A percentile compares a stretch with the other conserved stretches of the same genome.
phyloP scores from a whole-genome alignment of 192 early-diverging fungal species.

The Coemansia javaensis region DNA sequence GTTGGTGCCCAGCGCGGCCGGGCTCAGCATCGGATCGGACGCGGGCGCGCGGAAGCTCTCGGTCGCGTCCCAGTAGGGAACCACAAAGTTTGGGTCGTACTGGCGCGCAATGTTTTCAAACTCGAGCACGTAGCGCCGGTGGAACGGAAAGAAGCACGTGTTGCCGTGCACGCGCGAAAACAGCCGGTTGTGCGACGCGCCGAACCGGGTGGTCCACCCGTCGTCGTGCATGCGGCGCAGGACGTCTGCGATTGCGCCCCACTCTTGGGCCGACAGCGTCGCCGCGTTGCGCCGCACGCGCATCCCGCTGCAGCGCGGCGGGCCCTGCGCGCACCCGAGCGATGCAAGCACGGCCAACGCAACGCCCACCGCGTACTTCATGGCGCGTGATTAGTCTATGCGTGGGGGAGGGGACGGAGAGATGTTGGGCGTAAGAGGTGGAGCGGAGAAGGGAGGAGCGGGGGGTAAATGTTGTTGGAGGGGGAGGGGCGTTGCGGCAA shows the following conservation, averaged over 20 bases:
- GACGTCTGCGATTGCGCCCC: constrained; percentile 36
- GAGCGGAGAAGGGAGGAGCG: neutral
- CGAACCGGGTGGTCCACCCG: constrained; percentile 30
- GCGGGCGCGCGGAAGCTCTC: constrained; percentile 38
- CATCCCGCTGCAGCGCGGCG: constrained; percentile 20
- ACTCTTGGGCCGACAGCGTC: constrained; percentile 34
- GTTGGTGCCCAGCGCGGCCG: constrained; percentile 26
- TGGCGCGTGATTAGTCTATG: neutral
- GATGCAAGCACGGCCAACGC: constrained; percentile 25
- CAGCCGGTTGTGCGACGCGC: constrained; percentile 36
- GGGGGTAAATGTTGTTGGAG: neutral
- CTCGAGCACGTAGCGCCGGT: constrained; percentile 48
- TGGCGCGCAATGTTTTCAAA: constrained; percentile 37
- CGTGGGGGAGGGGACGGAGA: too few relatives aligned
- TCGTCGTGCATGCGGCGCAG: constrained; percentile 38
- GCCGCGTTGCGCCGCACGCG: constrained; percentile 43
- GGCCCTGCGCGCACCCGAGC: constrained; percentile 22
- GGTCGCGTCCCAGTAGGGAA: constrained; percentile 52
- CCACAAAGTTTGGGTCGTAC: constrained; percentile 40
- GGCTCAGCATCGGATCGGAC: constrained; percentile 21
- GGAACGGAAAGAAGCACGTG: constrained; percentile 50
- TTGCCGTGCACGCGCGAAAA: constrained; percentile 41
- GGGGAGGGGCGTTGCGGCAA: too few relatives aligned
- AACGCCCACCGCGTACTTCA: constrained; percentile 34
- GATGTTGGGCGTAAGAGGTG: neutral